phyloP scores from a whole-genome alignment of 164 flowering plant genomes.

The Nelumbo lutea region DNA sequence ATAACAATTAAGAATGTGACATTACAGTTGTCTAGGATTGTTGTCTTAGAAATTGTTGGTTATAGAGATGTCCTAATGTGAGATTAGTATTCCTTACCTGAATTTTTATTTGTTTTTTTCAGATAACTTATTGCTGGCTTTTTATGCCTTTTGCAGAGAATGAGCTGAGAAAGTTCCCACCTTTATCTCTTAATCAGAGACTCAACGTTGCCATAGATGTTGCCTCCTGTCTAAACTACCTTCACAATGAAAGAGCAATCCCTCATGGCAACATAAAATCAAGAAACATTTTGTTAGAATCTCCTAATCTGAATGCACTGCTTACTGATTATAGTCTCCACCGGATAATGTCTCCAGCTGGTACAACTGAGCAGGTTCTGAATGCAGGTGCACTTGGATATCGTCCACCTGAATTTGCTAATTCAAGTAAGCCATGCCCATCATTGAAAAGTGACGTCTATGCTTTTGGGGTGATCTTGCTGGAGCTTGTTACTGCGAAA shows the following conservation, averaged over 20 bases:
- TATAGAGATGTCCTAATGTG: too few species aligned
- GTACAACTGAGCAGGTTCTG: slow-evolving; percentile 66
- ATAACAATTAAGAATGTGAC: too few species aligned
- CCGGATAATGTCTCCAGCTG: slow-evolving; percentile 59
- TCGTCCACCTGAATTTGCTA: slow-evolving; percentile 71
- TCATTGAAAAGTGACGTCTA: slow-evolving; percentile 72
- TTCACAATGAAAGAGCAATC: slow-evolving; percentile 60
- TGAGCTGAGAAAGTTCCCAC: slow-evolving; percentile 31
- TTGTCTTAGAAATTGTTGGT: too few species aligned
- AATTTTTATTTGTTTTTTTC: too few species aligned
- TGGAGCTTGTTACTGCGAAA: slow-evolving; percentile 68
- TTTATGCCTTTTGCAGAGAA: slow-evolving; percentile 30
- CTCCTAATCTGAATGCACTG: slow-evolving; percentile 30
- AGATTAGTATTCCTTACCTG: too few species aligned
- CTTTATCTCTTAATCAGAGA: slow-evolving; percentile 40
- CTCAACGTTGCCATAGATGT: slow-evolving; percentile 48
- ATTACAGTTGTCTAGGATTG: too few species aligned
- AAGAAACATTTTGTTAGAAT: slow-evolving; percentile 51
- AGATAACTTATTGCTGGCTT: not conserved
- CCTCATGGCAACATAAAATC: slow-evolving; percentile 85
- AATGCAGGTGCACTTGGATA: slow-evolving; percentile 76
- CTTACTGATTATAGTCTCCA: slow-evolving; percentile 78
- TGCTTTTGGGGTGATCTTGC: slow-evolving; percentile 67
- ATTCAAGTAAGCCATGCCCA: slow-evolving; percentile 64
- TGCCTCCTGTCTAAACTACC: slow-evolving; percentile 57